Evolutionary conservation across 306 rosid species (phyloP), one percentile per base, ranked within the genome.

Genomic region (Spatholobus suberectus): DNA sequence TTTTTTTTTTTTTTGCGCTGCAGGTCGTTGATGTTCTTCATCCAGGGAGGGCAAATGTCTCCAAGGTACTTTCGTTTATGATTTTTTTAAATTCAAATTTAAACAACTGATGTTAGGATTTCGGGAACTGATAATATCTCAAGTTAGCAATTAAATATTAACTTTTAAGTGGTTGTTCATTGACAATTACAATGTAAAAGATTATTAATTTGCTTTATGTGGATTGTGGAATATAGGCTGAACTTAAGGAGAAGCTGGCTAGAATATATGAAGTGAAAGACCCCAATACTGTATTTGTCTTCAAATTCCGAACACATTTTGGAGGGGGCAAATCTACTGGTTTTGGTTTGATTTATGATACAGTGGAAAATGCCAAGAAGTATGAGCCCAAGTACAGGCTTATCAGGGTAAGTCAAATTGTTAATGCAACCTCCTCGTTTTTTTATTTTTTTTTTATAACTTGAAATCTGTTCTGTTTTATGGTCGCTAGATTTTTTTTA

Each of bases 241-340:
- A 96, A 85, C 90, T 96, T 32, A 96, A 96, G 96, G 99, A 96
- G 87, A 93, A 96, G 87, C 79, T 96, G 0, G 84, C 88, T 6
- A 90, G 89, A 21, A 86, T 96, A 77, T 96, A 93, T 21, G 98
- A 93, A 1, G 98, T 91, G 43, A 96, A 92, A 86, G 98, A 96
- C 84, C 79, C 95, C 0, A 96, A 92, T 51, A 49, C 96, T 0
- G 94, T 96, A 29, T 96, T 96, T 41, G 98, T 93, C 34, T 96
- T 92, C 90, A 90, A 92, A 85, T 96, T 96, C 88, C 79, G 96
- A 26, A 96, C 99, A 17, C 91, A 96, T 81, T 96, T 96, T 83
- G 99, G 99, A 70, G 99, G 99, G 77, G 98, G 99, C 5, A 96
- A 96, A 86, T 92, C 98, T 3, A 93, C 97, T 8, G 99, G 98